phyloP scores from a whole-genome alignment of 1,284 basidiomycete species.

The Trichosporon sp. region DNA sequence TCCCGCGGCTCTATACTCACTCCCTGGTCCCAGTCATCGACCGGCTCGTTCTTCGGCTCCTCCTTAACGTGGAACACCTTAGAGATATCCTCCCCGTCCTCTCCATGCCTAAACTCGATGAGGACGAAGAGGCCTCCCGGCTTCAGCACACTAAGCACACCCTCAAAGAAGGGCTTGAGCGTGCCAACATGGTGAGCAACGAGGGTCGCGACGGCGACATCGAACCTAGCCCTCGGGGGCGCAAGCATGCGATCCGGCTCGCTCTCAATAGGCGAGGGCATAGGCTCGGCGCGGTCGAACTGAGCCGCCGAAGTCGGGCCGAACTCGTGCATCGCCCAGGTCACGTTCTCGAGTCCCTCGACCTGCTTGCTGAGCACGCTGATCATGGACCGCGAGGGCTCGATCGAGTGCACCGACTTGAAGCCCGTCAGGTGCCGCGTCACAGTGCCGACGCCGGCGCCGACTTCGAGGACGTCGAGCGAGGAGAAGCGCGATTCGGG shows the following conservation, averaged over 20 bases:
- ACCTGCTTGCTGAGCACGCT: slow-evolving; percentile 14
- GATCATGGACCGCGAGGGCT: slow-evolving; percentile 34
- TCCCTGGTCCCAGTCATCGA: slow-evolving; percentile 6
- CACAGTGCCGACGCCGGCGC: slow-evolving; percentile 35
- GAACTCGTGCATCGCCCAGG: slow-evolving; percentile 22
- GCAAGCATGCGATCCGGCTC: slow-evolving; percentile 15
- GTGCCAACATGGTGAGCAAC: slow-evolving; percentile 41
- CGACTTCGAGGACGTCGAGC: slow-evolving; percentile 34
- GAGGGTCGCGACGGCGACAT: slow-evolving; percentile 30
- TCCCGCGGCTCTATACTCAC: not conserved
- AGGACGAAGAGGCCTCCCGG: slow-evolving; percentile 30
- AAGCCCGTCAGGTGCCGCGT: slow-evolving; percentile 28
- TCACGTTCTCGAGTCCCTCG: slow-evolving; percentile 5
- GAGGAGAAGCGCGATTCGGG: not conserved
- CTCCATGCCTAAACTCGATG: slow-evolving; percentile 26
- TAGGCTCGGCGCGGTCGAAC: slow-evolving; percentile 11
- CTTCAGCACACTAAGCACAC: slow-evolving; percentile 21
- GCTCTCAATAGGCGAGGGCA: slow-evolving; percentile 16
- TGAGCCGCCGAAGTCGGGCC: slow-evolving; percentile 9
- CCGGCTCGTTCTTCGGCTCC: not conserved
- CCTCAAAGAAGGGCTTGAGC: slow-evolving; percentile 24
- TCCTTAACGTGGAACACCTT: slow-evolving; percentile 6
- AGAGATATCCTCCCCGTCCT: slow-evolving; percentile 4
- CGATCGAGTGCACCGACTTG: slow-evolving; percentile 31
- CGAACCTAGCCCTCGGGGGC: slow-evolving; percentile 25